A percentile compares a stretch with the other conserved stretches of the same genome.
These are phyloP conservation scores for Annulohypoxylon stygium DNA, from an alignment of 495 filamentous ascomycete species.

Conservation along the genomic window DNA sequence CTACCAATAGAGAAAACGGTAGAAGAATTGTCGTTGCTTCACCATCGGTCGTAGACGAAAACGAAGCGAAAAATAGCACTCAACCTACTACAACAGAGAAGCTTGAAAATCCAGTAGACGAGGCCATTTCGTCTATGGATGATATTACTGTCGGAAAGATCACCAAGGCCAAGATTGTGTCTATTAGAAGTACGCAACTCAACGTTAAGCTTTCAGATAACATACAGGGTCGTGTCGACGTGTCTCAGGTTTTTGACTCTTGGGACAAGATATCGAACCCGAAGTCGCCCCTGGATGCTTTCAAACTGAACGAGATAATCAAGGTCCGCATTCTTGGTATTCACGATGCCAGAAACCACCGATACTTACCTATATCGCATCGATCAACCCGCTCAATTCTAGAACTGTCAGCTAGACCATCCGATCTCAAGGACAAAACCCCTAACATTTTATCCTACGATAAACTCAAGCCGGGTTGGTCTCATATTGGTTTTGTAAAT, in stretches of 20 bases:
- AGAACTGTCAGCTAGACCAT: conserved; percentile 88
- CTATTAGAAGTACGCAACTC: conserved; percentile 88
- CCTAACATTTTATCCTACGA: conserved; percentile 75
- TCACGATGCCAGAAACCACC: conserved; percentile 90
- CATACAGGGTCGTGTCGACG: conserved; percentile 89
- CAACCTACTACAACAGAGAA: conserved; percentile 42
- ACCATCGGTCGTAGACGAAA: conserved; percentile 45
- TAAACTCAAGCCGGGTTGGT: conserved; percentile 77
- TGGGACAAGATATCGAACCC: conserved; percentile 88
- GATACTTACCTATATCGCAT: conserved; percentile 92
- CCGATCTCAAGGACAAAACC: conserved; percentile 64
- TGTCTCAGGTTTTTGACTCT: conserved; percentile 87
- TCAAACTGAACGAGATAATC: conserved; percentile 77
- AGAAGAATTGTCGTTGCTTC: conserved; percentile 58
- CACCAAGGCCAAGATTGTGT: conserved; percentile 81
- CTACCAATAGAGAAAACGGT: conserved; percentile 68
- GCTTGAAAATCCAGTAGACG: conserved; percentile 77
- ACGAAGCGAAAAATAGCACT: conserved; percentile 43
- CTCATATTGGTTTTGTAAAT: conserved; percentile 86
- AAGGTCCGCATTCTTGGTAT: conserved; percentile 84
- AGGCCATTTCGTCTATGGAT: conserved; percentile 70
- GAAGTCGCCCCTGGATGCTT: conserved; percentile 79
- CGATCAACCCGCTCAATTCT: conserved; percentile 83
- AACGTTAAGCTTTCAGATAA: conserved; percentile 92
- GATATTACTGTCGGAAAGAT: conserved; percentile 81